A percentile compares a stretch with the other conserved stretches of the same genome.
Evolutionary conservation across 2,329 filamentous ascomycete genomes (phyloP).

Genomic region (Fusarium pseudonygamai): DNA sequence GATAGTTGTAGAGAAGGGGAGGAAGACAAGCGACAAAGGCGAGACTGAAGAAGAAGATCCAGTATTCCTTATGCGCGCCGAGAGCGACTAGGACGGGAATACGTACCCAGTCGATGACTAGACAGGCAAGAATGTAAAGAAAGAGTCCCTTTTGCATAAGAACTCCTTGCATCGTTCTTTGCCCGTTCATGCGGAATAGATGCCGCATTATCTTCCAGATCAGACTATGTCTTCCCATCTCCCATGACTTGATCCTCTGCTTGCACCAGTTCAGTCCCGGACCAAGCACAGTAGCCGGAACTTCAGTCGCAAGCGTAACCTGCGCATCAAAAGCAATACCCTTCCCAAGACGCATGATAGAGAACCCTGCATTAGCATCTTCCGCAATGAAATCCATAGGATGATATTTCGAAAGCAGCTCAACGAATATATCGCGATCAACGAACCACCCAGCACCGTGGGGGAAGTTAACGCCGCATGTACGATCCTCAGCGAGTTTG

Average conservation of each 20-base stretch:
- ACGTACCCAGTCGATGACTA: neutral
- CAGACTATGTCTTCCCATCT: conserved; percentile 27
- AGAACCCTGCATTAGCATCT: neutral
- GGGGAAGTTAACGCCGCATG: neutral
- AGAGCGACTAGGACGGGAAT: neutral
- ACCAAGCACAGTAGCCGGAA: conserved; percentile 7
- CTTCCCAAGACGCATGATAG: conserved; percentile 2
- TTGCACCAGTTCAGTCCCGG: conserved; percentile 32
- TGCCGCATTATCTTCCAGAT: conserved; percentile 9
- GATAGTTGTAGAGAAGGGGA: conserved; percentile 1
- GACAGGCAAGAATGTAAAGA: neutral
- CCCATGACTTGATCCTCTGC: conserved; percentile 31
- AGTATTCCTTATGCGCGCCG: neutral
- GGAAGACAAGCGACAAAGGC: conserved; percentile 1
- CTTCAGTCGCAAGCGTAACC: neutral
- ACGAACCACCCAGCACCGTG: conserved; percentile 2
- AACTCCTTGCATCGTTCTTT: neutral
- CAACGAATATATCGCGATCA: neutral
- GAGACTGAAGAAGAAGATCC: conserved; percentile 9
- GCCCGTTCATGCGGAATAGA: neutral
- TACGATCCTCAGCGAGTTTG: conserved; percentile 1
- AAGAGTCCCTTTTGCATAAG: neutral
- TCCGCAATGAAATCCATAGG: conserved; percentile 3
- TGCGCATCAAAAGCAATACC: neutral
- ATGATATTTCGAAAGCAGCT: neutral